These are phyloP conservation scores for Chlorokybus atmophyticus DNA, from an alignment of 139 green algal species.

Conservation along the genomic window DNA sequence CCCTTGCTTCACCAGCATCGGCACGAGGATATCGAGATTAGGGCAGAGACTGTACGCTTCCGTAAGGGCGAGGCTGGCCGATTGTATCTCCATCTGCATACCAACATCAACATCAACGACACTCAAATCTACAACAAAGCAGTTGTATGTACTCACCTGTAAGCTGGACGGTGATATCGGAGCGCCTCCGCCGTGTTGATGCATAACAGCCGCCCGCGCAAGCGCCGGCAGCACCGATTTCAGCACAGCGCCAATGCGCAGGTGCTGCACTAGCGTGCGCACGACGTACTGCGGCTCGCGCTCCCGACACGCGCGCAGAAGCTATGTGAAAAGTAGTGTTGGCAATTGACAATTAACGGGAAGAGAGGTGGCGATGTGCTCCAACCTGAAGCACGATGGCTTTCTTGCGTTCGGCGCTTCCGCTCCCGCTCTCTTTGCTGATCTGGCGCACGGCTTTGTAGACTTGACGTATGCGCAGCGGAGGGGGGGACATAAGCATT, in stretches of 20 bases:
- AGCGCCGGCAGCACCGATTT: conserved; percentile 57
- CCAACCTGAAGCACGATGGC: conserved; percentile 8
- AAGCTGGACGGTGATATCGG: too few relatives aligned
- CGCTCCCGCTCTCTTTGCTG: conserved; percentile 9
- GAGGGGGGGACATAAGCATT: conserved; percentile 38
- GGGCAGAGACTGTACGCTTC: conserved; percentile 68
- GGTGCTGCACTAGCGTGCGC: conserved; percentile 41
- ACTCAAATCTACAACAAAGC: conserved; percentile 8
- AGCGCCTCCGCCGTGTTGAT: too few relatives aligned
- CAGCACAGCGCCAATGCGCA: conserved; percentile 77
- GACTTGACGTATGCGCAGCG: conserved; percentile 52
- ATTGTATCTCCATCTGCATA: background rate
- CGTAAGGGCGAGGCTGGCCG: conserved; percentile 24
- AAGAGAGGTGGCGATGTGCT: too few relatives aligned
- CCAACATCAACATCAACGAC: background rate
- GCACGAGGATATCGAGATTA: conserved; percentile 45
- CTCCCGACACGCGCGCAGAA: conserved; percentile 18
- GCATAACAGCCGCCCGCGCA: conserved; percentile 45
- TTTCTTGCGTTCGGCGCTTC: conserved; percentile 12
- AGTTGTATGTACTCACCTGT: too few relatives aligned
- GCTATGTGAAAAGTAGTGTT: background rate
- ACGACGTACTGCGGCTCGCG: conserved; percentile 18
- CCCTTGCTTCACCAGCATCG: conserved; percentile 43
- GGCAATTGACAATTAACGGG: too few relatives aligned
- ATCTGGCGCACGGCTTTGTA: conserved; percentile 30